Base-by-base conservation (phyloP, 2,329 filamentous ascomycete genomes). In the Fusarium sp. region DNA sequence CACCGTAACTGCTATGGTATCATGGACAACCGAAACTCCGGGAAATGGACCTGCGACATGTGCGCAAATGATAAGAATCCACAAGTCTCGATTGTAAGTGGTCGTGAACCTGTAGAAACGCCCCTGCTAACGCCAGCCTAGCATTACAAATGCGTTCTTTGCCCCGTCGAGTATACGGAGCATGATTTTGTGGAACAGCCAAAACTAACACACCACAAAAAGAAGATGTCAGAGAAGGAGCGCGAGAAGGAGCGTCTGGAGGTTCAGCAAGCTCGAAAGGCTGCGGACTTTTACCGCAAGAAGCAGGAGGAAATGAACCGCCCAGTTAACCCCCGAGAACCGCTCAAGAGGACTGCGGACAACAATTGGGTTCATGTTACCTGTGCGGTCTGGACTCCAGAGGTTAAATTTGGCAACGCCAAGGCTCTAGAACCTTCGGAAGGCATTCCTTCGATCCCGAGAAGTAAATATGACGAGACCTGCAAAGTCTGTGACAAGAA, bases 341-440 rank as follows among this genome's bases (percentile, higher is more conserved):
- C 96, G 5, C 83, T 99, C 66, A 99, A 99, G 80, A 89, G 93
- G 47, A 99, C 96, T 0, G 92, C 91, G 6, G 94, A 96, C 76
- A 98, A 98, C 80, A 98, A 98, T 75, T 99, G 96, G 96, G 93
- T 97, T 17, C 96, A 99, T 76, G 93, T 98, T 27, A 90, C 91
- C 36, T 99, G 96, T 75, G 94, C 96, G 2, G 84, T 97, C 18
- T 98, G 93, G 89, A 94, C 91, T 13, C 90, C 93, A 0, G 96
- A 99, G 78, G 90, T 97, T 73, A 96, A 94, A 75, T 99, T 97
- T 78, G 94, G 92, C 65, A 92, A 92, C 72, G 91, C 94, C 18
- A 89, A 90, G 73, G 88, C 91, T 18, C 82, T 99, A 33, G 91
- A 94, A 71, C 91, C 94, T 31, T 94, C 92, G 3, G 96, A 99